Base-by-base conservation (phyloP, 768 basidiomycete genomes). In the Rhodosporidiobolus sp. region DNA sequence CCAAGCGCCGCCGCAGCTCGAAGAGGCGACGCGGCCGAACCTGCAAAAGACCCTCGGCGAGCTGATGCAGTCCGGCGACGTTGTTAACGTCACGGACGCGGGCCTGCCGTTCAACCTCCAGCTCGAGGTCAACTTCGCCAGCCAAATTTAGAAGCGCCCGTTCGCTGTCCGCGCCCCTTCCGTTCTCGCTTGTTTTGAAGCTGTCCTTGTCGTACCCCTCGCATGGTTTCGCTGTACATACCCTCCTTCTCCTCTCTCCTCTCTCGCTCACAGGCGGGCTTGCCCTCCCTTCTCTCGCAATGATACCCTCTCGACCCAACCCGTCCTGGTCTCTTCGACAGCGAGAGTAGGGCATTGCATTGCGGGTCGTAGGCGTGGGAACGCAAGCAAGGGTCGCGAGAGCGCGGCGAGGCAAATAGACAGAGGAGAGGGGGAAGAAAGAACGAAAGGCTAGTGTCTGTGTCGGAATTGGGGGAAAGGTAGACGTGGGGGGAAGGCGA, bases 1-100 rank as follows among this genome's bases (percentile, higher is more conserved):
- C 80, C 92, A 95, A 81, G 91, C 91, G 2, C 95, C 96, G 14
- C 91, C 92, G 9, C 91, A 92, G 79, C 85, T 99, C 22, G 92
- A 96, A 80, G 84, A 87, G 79, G 88, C 88, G 12, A 98, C 94
- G 14, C 87, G 92, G n/a, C 89, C 90, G 9, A 98, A 99, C 80
- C 84, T 99, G 60, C 86, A 88, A 79, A 94, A 91, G 85, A 89
- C 86, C 77, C 86, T 98, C 0, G 86, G 85, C 1, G 94, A 97
- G 74, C 83, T 99, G 20, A 86, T 98, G 30, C 82, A 83, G 35
- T 84, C 87, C 26, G 90, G 89, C 1, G 91, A 88, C 30, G 71
- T 68, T 30, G 53, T 98, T 57, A 87, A 87, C 8, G 91, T 99
- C 26, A 97, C 94, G 2, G 90, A 95, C n/a, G 86, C 86, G 3